Evolutionary conservation across 768 basidiomycete species (phyloP), one percentile per base, ranked within the genome.

Genomic region (Lactifluus volemus): DNA sequence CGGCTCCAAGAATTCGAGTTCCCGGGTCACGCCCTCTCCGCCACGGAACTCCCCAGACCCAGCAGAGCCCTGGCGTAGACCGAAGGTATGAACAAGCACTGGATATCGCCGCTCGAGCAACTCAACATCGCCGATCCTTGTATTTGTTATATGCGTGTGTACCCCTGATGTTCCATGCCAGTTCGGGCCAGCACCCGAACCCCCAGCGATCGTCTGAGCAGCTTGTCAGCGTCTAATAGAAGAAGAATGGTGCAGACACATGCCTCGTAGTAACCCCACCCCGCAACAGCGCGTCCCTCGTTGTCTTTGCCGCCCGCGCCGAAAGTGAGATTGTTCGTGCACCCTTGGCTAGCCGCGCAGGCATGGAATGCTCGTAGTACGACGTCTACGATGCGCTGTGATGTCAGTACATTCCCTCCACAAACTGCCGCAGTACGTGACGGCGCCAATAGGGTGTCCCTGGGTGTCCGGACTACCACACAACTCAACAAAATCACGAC

Each of bases 121-220:
- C 70, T 98, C 95, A 39, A 94, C 86, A 67, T 98, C 95, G 21
- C 92, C 92, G 47, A 94, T 94, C 11, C 92, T 84, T 10, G 92
- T 93, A 71, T 93, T 94, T 0, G 94, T 94, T 67, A 93, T 93
- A 69, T 94, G 91, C 2, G 92, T 93, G 71, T 96, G 94, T 2
- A 96, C 89, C 7, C 94, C 94, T 29, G 89, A 90, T 15, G 92
- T 92, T 4, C 95, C 95, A 68, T 94, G 84, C 94, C 93, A 96
- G 10, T 73, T 71, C 2, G 89, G 85, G 0, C 95, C 94, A 0
- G 95, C 93, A 5, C 95, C 95, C 5, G 89, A 90, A 21, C 95
- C 95, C 8, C 94, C 95, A 3, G 91, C 92, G 58, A 97, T 93
- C 0, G 95, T 98, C 89, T 93, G 66, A 57, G 34, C 66, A 12